These are phyloP conservation scores for Cyberlindnera mrakii DNA, from an alignment of 805 yeast species.

Conservation along the genomic window DNA sequence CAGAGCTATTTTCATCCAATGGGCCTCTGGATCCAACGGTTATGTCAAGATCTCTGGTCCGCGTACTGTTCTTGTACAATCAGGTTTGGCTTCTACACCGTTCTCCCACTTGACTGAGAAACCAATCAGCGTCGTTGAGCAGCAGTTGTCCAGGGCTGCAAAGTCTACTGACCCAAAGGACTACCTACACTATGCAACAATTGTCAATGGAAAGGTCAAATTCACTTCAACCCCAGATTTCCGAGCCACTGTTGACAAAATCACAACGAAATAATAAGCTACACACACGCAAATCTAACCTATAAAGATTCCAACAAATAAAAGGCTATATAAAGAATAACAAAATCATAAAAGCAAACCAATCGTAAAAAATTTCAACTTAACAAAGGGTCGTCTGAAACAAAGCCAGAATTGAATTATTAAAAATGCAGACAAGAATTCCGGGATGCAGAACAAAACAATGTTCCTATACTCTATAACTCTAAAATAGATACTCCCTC, in stretches of 20 bases:
- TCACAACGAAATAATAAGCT: constrained; percentile 15
- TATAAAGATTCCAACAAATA: too few relatives aligned
- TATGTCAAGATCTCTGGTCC: constrained; percentile 48
- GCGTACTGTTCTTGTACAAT: constrained; percentile 18
- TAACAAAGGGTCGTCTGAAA: too few relatives aligned
- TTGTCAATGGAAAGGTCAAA: constrained; percentile 35
- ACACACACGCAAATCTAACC: neutral
- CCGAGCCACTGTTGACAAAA: constrained; percentile 28
- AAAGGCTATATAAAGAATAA: too few relatives aligned
- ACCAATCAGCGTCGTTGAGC: constrained; percentile 9
- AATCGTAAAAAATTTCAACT: too few relatives aligned
- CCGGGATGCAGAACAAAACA: too few relatives aligned
- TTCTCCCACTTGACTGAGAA: neutral
- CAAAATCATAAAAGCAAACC: too few relatives aligned
- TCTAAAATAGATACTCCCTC: too few relatives aligned
- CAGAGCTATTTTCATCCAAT: neutral
- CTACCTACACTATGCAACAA: constrained; percentile 41
- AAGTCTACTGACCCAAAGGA: constrained; percentile 28
- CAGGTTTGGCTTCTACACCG: constrained; percentile 1
- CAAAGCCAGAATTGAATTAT: too few relatives aligned
- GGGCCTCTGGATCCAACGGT: neutral
- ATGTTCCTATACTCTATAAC: too few relatives aligned
- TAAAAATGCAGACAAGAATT: too few relatives aligned
- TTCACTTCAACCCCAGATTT: constrained; percentile 41
- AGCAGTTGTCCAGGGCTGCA: neutral